Base-by-base conservation (phyloP, 768 basidiomycete species). In the Trametopsis cervina region DNA sequence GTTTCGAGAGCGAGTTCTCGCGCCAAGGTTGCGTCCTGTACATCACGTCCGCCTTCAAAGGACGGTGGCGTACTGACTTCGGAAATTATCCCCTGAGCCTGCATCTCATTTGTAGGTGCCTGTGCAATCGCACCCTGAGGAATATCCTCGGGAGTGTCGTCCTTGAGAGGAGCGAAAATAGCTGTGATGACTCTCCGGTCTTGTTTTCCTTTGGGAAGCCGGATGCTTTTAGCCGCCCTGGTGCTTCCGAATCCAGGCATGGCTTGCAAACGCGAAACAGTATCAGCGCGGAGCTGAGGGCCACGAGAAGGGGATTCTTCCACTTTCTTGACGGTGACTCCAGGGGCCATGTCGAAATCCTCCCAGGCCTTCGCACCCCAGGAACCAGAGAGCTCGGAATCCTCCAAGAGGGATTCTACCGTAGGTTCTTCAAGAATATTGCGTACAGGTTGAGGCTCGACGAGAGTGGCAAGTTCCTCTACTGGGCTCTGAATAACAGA, bases 341-440 rank as follows among this genome's bases (percentile, higher is more conserved):
- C 64, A 11, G 55, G 53, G 3, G 46, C 56, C 18, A 56, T n/a
- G 46, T 66, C 61, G 38, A 63, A 53, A 23, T 63, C 64, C 54
- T 69, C 68, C 68, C 68, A 69, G 2, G 68, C 68, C 6, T 63
- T 55, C 10, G 64, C 68, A 27, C 68, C 69, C 62, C 63, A 64
- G 17, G 60, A 55, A 15, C 55, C 51, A 4, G 49, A 47, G 52
- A n/a, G 23, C 40, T 33, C 48, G 5, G 44, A 39, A 26, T 45
- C 48, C 5, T 57, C 63, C 2, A 66, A 62, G 7, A 66, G 57
- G 18, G 56, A 60, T 41, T 66, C 63, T 27, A 66, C 60, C 18
- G 59, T 60, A 2, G 64, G 64, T 47, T 67, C 66, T 11, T 60
- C 54, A 9, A 55, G 53, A 25, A 12, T n/a, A 35, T 4, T 23